Base-by-base conservation (phyloP, 1,284 basidiomycete species). In the Porodaedalea pini region DNA sequence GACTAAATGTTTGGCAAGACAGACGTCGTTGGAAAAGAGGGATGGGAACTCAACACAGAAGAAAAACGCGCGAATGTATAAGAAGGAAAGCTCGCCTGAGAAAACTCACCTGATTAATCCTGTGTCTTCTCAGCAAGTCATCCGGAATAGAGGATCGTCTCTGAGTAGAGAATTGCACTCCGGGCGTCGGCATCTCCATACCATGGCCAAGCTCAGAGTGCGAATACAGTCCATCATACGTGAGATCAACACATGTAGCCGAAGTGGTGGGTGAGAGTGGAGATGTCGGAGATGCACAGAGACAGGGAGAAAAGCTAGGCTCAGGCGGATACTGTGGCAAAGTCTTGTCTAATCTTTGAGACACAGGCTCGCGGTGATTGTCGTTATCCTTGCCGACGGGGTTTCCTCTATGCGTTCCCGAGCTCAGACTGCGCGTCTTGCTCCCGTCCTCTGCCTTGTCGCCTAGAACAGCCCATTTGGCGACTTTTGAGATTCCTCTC, bases 401-500 rank as follows among this genome's bases (percentile, higher is more conserved):
- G n/a, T 21, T 29, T 3, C 17, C 13, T 51, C 10, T 51, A 10
- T 27, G 10, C 19, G 40, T 10, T 36, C 11, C n/a, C 15, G 40
- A 31, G 34, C 17, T 40, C 19, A 10, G 29, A 13, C 23, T 49
- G 29, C 36, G 17, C 5, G 29, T 21, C 44, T 21, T 59, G 34
- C 19, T 10, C 8, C 11, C 21, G 31, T 37, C 48, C 15, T 45
- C 25, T 17, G 41, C n/a, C 32, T 51, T 54, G 29, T 59, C 45
- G 1, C 52, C 54, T 25, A 53, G 23, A 31, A 57, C 27, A 4
- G 47, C 59, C 59, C 59, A 61, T 49, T 54, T 61, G 41, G 58
- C 51, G 5, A 57, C 47, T 40, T 57, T 61, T 54, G 56, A 57
- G 40, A 61, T 23, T 21, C 55, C 55, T 34, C 59, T 51, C 59